Conservation (phyloP, 1,139 yeast species). For the Sugiyamaella pinicola region DNA sequence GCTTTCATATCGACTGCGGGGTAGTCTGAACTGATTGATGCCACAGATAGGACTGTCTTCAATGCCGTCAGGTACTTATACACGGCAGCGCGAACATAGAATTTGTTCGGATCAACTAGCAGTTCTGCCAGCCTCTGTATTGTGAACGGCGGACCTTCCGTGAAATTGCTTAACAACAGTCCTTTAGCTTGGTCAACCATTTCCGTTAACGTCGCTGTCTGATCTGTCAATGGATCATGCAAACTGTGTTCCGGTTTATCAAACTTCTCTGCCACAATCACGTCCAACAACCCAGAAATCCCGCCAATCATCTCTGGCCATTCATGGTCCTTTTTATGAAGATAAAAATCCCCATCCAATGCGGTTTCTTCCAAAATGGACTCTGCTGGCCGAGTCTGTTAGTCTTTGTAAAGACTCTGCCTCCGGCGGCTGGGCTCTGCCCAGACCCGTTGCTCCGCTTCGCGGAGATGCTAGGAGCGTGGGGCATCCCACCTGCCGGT, state of each 20-base stretch:
- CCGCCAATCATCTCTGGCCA: conserved; percentile 13
- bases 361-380: conserved; percentile 13
- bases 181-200: conserved; percentile 33
- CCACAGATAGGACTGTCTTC: conserved; percentile 41
- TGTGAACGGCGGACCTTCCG: conserved; percentile 58
- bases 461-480: too few species aligned
- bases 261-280: conserved; percentile 41
- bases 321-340: conserved; percentile 10
- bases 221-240: conserved; percentile 35
- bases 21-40: conserved; percentile 41
- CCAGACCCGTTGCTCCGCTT: too few species aligned
- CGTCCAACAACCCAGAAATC: neutral
- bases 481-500: too few species aligned
- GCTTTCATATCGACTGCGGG: conserved; percentile 26
- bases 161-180: conserved; percentile 41
- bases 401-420: too few species aligned
- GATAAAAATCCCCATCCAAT: conserved; percentile 19
- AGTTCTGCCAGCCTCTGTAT: conserved; percentile 59
- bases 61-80: conserved; percentile 47
- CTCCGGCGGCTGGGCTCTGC: too few species aligned
- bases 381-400: neutral
- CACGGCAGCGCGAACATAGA: conserved; percentile 41
- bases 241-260: conserved; percentile 51
- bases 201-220: conserved; percentile 31
- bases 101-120: conserved; percentile 47